These are phyloP conservation scores for Epichloe sp. DNA, from an alignment of 2,329 filamentous ascomycete species.

Conservation along the genomic window DNA sequence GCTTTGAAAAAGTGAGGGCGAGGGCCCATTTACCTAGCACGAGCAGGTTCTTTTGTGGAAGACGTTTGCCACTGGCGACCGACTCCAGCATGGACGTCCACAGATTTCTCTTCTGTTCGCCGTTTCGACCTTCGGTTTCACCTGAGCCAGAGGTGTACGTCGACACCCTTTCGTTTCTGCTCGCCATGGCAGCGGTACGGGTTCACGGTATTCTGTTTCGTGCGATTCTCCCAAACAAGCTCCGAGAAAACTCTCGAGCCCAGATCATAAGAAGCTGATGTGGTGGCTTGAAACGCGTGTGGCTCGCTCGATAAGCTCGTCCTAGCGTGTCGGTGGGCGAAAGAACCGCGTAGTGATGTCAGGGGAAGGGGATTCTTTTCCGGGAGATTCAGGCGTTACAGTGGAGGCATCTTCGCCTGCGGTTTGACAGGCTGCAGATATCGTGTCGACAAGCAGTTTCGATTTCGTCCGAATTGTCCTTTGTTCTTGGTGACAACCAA, in stretches of 20 bases:
- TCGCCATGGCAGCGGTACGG: conserved; percentile 27
- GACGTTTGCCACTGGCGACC: conserved; percentile 76
- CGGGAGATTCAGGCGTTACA: neutral
- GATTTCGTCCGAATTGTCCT: neutral
- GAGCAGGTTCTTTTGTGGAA: conserved; percentile 84
- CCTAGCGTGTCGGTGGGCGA: conserved; percentile 4
- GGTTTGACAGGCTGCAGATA: neutral
- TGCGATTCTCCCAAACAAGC: neutral
- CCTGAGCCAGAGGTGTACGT: conserved; percentile 45
- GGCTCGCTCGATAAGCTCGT: neutral
- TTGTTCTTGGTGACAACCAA: neutral
- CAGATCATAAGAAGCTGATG: neutral
- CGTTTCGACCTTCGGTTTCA: conserved; percentile 42
- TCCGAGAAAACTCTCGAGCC: neutral
- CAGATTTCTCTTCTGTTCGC: conserved; percentile 72
- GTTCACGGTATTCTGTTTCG: neutral
- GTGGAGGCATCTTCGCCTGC: neutral
- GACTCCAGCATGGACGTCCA: conserved; percentile 90
- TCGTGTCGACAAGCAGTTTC: neutral
- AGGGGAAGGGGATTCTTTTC: neutral
- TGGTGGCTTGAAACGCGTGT: neutral
- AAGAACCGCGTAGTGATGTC: conserved; percentile 4
- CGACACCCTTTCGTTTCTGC: conserved; percentile 42
- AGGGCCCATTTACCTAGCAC: conserved; percentile 50
- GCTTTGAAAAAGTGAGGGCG: neutral